Evolutionary conservation across 768 basidiomycete species (phyloP).

Genomic region (Agaricus sinodeliciosus): DNA sequence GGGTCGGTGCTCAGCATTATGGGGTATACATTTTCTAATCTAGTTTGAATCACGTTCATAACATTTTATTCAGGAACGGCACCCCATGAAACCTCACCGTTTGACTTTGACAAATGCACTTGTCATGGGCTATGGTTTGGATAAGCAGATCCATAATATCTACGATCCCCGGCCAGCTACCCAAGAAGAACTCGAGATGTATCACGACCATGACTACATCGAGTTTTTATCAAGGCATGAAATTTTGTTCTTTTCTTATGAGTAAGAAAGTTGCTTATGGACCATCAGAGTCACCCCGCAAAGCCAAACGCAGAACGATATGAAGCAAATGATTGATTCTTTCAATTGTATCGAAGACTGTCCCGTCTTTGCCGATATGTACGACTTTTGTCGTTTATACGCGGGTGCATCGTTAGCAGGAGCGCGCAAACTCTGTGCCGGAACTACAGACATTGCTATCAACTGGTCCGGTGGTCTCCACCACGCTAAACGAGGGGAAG

Average conservation of each 20-base stretch:
- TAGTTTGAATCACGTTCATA: not conserved
- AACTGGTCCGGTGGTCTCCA: constrained; percentile 99
- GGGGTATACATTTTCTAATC: constrained; percentile 51
- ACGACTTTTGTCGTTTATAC: constrained; percentile 91
- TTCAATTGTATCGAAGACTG: constrained; percentile 98
- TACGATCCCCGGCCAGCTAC: constrained; percentile 88
- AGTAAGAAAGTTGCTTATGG: not conserved
- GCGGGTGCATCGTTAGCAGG: constrained; percentile 89
- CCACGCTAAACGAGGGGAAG: constrained; percentile 96
- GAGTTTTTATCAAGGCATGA: constrained; percentile 87
- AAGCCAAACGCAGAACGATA: constrained; percentile 57
- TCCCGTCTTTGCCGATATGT: constrained; percentile 93
- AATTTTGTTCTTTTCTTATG: not conserved
- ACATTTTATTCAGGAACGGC: constrained; percentile 63
- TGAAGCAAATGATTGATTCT: constrained; percentile 71
- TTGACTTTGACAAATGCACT: constrained; percentile 94
- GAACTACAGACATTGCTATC: constrained; percentile 91
- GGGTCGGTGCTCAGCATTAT: constrained; percentile 93
- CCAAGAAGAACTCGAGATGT: constrained; percentile 79
- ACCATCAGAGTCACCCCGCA: constrained; percentile 70
- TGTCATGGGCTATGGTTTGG: constrained; percentile 92
- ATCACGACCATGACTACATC: constrained; percentile 94
- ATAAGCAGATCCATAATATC: constrained; percentile 90
- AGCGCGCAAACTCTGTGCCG: constrained; percentile 79
- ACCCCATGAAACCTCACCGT: constrained; percentile 98